phyloP scores from a whole-genome alignment of 75 land plant species.

The Sequoiadendron giganteum region DNA sequence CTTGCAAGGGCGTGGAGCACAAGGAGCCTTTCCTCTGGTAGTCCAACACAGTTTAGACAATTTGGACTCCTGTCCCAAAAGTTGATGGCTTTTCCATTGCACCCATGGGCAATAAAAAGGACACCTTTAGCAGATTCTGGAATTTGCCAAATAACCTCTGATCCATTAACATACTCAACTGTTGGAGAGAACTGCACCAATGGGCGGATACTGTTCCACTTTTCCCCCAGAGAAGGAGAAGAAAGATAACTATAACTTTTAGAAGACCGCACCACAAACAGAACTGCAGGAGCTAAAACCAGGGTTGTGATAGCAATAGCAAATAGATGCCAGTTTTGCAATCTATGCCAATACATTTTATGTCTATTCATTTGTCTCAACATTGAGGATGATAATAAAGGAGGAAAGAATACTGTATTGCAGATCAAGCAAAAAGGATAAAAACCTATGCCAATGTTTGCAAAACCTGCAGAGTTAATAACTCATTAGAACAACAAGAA shows the following conservation, averaged over 20 bases:
- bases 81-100: constrained; percentile 60
- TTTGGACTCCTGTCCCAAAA: constrained; percentile 77
- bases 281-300: constrained; percentile 11
- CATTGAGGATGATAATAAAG: background rate
- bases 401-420: background rate
- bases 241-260: background rate
- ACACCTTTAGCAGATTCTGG: constrained; percentile 70
- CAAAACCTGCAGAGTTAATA: background rate
- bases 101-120: constrained; percentile 91
- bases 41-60: constrained; percentile 68
- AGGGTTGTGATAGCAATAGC: constrained; percentile 8
- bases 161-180: constrained; percentile 52
- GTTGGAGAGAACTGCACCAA: constrained; percentile 30
- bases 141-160: constrained; percentile 75
- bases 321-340: constrained; percentile 13
- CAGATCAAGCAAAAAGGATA: background rate
- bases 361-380: background rate
- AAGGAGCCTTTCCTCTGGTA: constrained; percentile 80
- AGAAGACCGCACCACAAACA: constrained; percentile 5
- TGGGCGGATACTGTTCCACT: constrained; percentile 25
- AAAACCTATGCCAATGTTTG: background rate
- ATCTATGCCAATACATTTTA: constrained; percentile 3
- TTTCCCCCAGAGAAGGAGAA: background rate
- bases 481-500: background rate
- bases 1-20: constrained; percentile 54